phyloP scores from a whole-genome alignment of 2,329 filamentous ascomycete genomes.

The Fusarium sp. region DNA sequence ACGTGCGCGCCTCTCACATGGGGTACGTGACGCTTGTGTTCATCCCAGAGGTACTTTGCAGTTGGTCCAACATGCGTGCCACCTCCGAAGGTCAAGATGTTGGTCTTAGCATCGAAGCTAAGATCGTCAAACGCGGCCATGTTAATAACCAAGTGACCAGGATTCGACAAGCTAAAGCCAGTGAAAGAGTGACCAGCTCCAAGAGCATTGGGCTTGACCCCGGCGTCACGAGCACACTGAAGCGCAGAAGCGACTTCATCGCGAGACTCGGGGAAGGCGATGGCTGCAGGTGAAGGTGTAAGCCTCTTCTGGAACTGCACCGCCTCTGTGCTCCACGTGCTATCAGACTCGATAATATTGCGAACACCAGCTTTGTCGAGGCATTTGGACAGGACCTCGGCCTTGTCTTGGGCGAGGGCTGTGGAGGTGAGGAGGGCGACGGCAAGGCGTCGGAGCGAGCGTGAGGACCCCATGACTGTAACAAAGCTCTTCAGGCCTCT shows the following conservation, averaged over 20 bases:
- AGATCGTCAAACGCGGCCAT: conserved; percentile 44
- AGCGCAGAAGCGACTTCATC: conserved; percentile 43
- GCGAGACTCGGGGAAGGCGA: conserved; percentile 38
- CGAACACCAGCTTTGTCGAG: conserved; percentile 34
- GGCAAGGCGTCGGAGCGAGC: conserved; percentile 17
- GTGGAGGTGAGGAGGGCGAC: conserved; percentile 5
- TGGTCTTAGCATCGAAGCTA: conserved; percentile 39
- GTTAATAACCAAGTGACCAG: conserved; percentile 44
- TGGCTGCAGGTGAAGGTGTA: conserved; percentile 38
- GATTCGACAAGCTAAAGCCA: conserved; percentile 37
- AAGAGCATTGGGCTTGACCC: conserved; percentile 42
- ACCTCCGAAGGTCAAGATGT: conserved; percentile 41
- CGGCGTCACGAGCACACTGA: conserved; percentile 43
- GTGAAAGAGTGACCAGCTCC: conserved; percentile 45
- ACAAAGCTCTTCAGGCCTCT: background rate
- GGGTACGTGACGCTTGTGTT: conserved; percentile 36
- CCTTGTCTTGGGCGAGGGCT: conserved; percentile 20
- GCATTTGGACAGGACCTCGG: conserved; percentile 26
- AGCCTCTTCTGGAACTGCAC: conserved; percentile 43
- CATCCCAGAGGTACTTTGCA: conserved; percentile 46
- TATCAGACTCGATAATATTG: conserved; percentile 40
- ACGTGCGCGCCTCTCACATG: conserved; percentile 46
- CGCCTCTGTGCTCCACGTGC: conserved; percentile 34
- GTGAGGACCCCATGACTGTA: conserved; percentile 8
- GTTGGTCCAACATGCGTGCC: conserved; percentile 44